Base-by-base conservation (phyloP, 1,284 basidiomycete species). In the Tylopilus sp. region DNA sequence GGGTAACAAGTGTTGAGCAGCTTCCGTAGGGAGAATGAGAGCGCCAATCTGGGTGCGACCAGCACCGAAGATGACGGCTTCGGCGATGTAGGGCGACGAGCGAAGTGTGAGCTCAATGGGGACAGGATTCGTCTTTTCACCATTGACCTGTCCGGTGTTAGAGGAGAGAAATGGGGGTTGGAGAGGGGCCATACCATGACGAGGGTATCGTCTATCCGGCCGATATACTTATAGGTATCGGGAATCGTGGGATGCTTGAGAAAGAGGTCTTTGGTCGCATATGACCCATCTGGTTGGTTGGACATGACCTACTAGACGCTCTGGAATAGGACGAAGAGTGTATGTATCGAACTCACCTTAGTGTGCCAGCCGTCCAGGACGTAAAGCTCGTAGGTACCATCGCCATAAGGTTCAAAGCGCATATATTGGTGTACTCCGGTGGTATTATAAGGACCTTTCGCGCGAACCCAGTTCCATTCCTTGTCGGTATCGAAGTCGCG, bases 221-320 rank as follows among this genome's bases (percentile, higher is more conserved):
- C 90, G 52, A 88, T 79, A 62, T 88, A 88, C 67, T 86, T 86
- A 77, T 84, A 87, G 41, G 80, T 78, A 55, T 83, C 75, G 7
- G 73, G 71, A 61, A 82, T 80, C 4, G 77, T 79, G 1, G 81
- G 76, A 60, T 89, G 86, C 58, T 81, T 81, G 18, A 83, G 69
- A 65, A 90, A 87, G 18, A 90, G 79, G 68, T 91, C 90, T 62
- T 85, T 87, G 13, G 87, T 89, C 3, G 86, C 86, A 69, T 88
- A 91, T 10, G 86, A 85, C 0, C 85, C 85, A 65, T 91, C 88
- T 0, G 84, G 82, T 41, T 85, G 80, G 73, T 90, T 90, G 39
- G 81, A 82, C 74, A 84, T 77, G 67, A 79, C 77, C 77, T 80
- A 56, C 15, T 32, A 54, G 9, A 49, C 1, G 22, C 2, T 69